These are phyloP conservation scores for Lipomyces yamanashiensis DNA, from an alignment of 805 yeast genomes.

Conservation along the genomic window DNA sequence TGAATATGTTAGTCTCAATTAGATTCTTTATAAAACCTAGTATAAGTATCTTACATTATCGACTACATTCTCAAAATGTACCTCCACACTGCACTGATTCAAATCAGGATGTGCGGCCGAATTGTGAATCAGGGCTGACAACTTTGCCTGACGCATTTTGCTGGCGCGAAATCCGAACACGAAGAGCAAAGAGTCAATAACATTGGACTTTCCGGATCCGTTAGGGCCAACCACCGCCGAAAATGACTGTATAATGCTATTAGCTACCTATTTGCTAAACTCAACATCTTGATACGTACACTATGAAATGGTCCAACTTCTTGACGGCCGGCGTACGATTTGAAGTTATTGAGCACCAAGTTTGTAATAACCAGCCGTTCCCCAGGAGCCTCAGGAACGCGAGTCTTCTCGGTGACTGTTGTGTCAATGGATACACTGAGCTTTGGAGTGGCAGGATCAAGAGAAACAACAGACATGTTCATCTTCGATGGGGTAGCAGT, in stretches of 20 bases:
- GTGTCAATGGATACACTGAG: not conserved
- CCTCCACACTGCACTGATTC: slow-evolving; percentile 85
- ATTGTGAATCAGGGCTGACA: slow-evolving; percentile 91
- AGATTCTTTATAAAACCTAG: slow-evolving; percentile 37
- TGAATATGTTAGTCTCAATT: slow-evolving; percentile 35
- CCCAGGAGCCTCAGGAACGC: slow-evolving; percentile 11
- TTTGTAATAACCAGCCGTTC: slow-evolving; percentile 74
- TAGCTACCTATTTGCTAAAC: not conserved
- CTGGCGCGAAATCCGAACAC: slow-evolving; percentile 97
- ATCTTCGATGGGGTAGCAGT: slow-evolving; percentile 4
- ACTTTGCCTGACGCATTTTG: slow-evolving; percentile 93
- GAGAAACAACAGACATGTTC: slow-evolving; percentile 6
- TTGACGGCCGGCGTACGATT: slow-evolving; percentile 93
- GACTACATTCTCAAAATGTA: slow-evolving; percentile 76
- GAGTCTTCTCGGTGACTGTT: not conserved
- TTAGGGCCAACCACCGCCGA: slow-evolving; percentile 99
- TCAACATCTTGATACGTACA: slow-evolving; percentile 35
- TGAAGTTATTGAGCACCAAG: slow-evolving; percentile 80
- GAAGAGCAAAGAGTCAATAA: slow-evolving; percentile 92
- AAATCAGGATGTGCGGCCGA: slow-evolving; percentile 73
- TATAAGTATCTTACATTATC: slow-evolving; percentile 49
- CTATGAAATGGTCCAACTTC: slow-evolving; percentile 89
- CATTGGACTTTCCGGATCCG: slow-evolving; percentile 97
- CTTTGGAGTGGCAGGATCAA: slow-evolving; percentile 1
- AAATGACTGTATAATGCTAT: slow-evolving; percentile 60